Percentiles rank a stretch among this genome's conserved stretches.
Conservation (phyloP, 2,329 filamentous ascomycete species). For the Xylariaceae sp. region DNA sequence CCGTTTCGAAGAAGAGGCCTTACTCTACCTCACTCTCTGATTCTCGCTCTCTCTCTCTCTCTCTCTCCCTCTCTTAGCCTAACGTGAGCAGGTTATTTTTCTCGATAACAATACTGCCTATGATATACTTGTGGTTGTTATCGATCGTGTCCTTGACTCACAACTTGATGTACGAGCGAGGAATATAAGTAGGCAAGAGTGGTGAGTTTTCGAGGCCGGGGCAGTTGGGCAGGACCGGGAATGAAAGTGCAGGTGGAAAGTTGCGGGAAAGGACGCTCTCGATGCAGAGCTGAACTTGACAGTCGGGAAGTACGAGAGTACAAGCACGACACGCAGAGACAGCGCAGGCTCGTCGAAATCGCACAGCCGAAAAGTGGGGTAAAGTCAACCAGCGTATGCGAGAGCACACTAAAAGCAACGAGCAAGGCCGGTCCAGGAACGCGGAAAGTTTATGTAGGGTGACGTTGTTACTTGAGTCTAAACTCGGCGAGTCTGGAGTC, state of each 20-base stretch:
- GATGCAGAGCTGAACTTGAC: background rate
- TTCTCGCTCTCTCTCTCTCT: background rate
- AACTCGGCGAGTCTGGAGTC: too few species aligned
- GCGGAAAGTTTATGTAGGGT: background rate
- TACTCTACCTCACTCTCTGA: background rate
- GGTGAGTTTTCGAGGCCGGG: too few species aligned
- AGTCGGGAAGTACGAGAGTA: background rate
- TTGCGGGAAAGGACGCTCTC: background rate
- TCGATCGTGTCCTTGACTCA: background rate
- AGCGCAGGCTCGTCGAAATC: background rate
- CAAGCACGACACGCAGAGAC: background rate
- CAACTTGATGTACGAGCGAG: too few species aligned
- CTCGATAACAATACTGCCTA: background rate
- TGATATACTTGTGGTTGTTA: slow-evolving; percentile 1
- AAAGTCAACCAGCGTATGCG: background rate
- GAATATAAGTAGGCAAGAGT: too few species aligned
- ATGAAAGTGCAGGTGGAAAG: background rate
- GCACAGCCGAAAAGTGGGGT: background rate
- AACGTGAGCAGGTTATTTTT: too few species aligned
- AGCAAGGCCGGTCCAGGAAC: background rate
- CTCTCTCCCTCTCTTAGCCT: too few species aligned
- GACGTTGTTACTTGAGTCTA: too few species aligned
- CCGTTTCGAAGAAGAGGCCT: background rate
- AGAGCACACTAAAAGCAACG: background rate
- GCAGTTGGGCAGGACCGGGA: background rate